Conservation (phyloP, 192 early-diverging fungal species). For the Backusella psychrophila region DNA sequence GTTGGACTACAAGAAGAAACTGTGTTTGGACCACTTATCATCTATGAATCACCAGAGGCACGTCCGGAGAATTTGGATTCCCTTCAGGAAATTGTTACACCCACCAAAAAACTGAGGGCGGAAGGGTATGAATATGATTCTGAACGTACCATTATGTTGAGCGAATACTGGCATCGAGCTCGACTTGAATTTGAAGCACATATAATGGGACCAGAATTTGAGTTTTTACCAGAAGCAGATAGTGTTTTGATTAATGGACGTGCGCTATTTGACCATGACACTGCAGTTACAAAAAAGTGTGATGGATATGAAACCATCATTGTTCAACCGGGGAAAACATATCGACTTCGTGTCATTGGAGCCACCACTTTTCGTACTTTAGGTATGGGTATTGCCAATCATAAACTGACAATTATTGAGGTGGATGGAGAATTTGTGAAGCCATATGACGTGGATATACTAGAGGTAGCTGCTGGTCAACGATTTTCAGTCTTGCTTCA, state of each 20-base stretch:
- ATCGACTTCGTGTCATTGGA: constrained; percentile 44
- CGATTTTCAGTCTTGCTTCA: constrained; percentile 48
- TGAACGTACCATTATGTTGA: constrained; percentile 29
- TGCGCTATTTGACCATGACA: neutral
- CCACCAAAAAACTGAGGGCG: neutral
- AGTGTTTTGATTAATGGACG: constrained; percentile 50
- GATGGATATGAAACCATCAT: constrained; percentile 16
- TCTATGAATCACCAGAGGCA: constrained; percentile 16
- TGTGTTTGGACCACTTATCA: constrained; percentile 16
- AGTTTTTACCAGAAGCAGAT: constrained; percentile 33
- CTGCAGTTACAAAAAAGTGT: neutral
- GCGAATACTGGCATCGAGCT: constrained; percentile 49
- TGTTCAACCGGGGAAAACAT: constrained; percentile 29
- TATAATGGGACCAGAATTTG: constrained; percentile 13
- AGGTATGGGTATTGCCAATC: constrained; percentile 44
- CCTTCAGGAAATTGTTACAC: neutral
- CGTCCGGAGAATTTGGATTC: constrained; percentile 8
- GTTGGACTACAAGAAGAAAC: constrained; percentile 26
- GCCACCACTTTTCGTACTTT: constrained; percentile 42
- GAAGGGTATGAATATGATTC: constrained; percentile 35
- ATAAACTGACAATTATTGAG: constrained; percentile 54
- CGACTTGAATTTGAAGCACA: constrained; percentile 16
- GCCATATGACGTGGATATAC: constrained; percentile 32
- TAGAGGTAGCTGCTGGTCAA: constrained; percentile 45
- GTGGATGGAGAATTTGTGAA: constrained; percentile 46